Percentiles rank a stretch among this genome's conserved stretches.
Conservation (phyloP, 345 rosid genomes). For the Punica granatum region DNA sequence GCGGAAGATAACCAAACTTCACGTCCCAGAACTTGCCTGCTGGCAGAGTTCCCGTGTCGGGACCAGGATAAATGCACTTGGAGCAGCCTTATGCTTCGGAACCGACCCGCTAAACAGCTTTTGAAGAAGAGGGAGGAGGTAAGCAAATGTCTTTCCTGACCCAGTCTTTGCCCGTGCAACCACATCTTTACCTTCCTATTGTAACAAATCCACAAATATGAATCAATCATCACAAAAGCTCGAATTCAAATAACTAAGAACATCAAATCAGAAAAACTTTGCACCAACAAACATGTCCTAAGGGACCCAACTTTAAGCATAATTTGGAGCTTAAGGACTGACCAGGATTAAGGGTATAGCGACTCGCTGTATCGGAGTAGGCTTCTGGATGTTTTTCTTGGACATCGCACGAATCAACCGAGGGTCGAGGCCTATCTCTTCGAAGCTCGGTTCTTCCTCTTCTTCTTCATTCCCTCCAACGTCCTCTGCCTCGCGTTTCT, state of each 20-base stretch:
- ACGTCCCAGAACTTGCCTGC: constrained; percentile 34
- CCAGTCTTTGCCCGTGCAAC: constrained; percentile 88
- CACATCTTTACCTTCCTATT: constrained; percentile 84
- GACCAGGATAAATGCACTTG: constrained; percentile 66
- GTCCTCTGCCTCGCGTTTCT: constrained; percentile 13
- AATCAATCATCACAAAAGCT: not conserved
- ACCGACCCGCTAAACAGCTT: constrained; percentile 48
- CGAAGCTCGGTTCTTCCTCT: constrained; percentile 50
- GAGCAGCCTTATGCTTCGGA: constrained; percentile 48
- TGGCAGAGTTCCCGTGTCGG: constrained; percentile 80
- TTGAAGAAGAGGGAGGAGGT: constrained; percentile 79
- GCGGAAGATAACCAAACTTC: not conserved
- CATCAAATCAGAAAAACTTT: not conserved
- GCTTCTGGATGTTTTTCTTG: constrained; percentile 61
- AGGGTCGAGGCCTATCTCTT: constrained; percentile 67
- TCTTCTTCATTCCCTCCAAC: constrained; percentile 19
- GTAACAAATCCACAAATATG: not conserved
- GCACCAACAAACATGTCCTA: not conserved
- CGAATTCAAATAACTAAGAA: not conserved
- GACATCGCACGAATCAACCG: constrained; percentile 66
- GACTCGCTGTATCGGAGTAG: constrained; percentile 64
- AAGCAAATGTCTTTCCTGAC: constrained; percentile 85
- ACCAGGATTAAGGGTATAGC: constrained; percentile 74
- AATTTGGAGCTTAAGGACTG: constrained; percentile 3
- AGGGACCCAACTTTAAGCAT: not conserved